Conservation (phyloP, 2,329 filamentous ascomycete species). For the Botrytis fabae region DNA sequence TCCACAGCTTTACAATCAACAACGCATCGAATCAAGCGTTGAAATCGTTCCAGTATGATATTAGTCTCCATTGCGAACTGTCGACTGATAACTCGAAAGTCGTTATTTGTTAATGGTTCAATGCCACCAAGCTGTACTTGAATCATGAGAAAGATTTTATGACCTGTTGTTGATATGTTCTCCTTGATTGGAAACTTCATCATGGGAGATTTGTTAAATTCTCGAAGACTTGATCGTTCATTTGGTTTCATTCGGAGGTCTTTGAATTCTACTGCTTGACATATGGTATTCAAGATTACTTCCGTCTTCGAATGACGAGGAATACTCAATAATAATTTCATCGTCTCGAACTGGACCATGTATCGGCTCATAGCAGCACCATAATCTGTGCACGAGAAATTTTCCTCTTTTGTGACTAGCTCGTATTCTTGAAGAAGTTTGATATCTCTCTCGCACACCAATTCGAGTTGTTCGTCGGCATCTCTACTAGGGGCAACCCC, state of each 20-base stretch:
- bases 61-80: constrained; percentile 61
- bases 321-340: constrained; percentile 68
- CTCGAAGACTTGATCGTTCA: constrained; percentile 69
- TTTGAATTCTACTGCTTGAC: constrained; percentile 70
- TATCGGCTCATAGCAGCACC: constrained; percentile 82
- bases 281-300: constrained; percentile 66
- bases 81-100: constrained; percentile 52
- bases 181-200: constrained; percentile 73
- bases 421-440: constrained; percentile 59
- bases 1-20: constrained; percentile 66
- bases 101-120: constrained; percentile 61
- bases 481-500: constrained; percentile 50
- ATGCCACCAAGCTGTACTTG: constrained; percentile 70
- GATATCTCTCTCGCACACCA: constrained; percentile 71
- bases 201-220: constrained; percentile 66
- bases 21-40: constrained; percentile 71
- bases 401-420: constrained; percentile 51
- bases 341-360: constrained; percentile 77
- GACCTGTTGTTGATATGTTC: constrained; percentile 61
- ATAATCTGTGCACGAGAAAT: constrained; percentile 66
- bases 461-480: constrained; percentile 64
- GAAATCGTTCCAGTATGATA: constrained; percentile 66
- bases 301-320: constrained; percentile 60
- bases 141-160: constrained; percentile 78
- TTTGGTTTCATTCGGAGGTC: constrained; percentile 69